Evolutionary conservation across 345 rosid genomes (phyloP).

Genomic region (Pseudoturritis turrita): DNA sequence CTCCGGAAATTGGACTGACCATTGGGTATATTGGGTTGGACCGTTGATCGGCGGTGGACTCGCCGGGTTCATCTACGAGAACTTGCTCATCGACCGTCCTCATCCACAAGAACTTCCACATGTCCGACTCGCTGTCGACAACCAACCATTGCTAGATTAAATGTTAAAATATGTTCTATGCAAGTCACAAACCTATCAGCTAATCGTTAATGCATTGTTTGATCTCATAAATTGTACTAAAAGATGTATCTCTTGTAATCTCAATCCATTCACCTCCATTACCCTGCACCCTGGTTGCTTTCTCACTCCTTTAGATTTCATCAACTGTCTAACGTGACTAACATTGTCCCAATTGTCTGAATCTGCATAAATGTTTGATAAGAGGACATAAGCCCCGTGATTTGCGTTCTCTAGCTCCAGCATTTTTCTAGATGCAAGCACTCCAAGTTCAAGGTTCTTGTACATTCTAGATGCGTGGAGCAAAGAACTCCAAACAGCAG

Average conservation of each 20-base stretch:
- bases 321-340: constrained; percentile 36
- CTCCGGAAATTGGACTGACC: constrained; percentile 82
- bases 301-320: constrained; percentile 51
- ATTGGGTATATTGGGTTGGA: constrained; percentile 94
- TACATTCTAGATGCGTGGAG: constrained; percentile 58
- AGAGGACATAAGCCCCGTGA: constrained; percentile 51
- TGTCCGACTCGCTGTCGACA: constrained; percentile 32
- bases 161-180: neutral
- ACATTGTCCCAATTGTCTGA: constrained; percentile 52
- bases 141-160: constrained; percentile 15
- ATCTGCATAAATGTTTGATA: constrained; percentile 65
- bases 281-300: constrained; percentile 62
- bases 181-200: neutral
- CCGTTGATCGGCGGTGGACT: constrained; percentile 79
- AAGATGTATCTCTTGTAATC: neutral
- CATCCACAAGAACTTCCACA: too few species aligned
- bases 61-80: constrained; percentile 66
- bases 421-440: constrained; percentile 46
- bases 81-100: constrained; percentile 58
- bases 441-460: constrained; percentile 50
- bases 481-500: constrained; percentile 66
- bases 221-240: neutral
- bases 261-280: constrained; percentile 40
- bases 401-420: constrained; percentile 49
- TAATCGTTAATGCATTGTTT: neutral